Evolutionary conservation across 108 stramenopile genomes (phyloP), one percentile per base, ranked within the genome.

Genomic region (Aureococcus anophagefferens): DNA sequence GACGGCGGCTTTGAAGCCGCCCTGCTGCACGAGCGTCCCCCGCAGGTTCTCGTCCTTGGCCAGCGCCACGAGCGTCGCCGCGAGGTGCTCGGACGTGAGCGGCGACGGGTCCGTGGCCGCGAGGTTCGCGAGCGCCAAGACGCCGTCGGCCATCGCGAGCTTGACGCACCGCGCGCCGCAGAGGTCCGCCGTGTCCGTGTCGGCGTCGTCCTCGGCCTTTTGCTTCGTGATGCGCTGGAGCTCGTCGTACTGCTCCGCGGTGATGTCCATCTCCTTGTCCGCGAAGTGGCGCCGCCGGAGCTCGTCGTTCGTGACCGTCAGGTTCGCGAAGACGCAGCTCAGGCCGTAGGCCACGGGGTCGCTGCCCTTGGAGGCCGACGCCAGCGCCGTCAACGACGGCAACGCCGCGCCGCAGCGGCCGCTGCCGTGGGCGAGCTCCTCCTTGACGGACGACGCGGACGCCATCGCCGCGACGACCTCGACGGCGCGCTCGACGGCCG

Each of bases 181-280:
- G 11, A 74, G 35, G 13, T 68, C 73, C 13, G 16, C 9, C 14
- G 46, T 74, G 32, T 74, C 73, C 9, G 3, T 7, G 35, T 74
- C 73, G 13, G 33, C 66, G 65, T 74, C 73, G 0, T 74, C 66
- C 25, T 67, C 21, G 21, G 15, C 62, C 66, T 74, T 65, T 45
- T 74, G 73, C 69, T 91, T 91, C 36, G 86, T 87, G 79, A 94
- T 74, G 32, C 74, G 63, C 76, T 93, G 89, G 16, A 98, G 77
- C 81, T 98, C 88, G 76, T 96, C 93, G 76, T 95, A 98, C 80
- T 98, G 93, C 72, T 98, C 97, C 79, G 87, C 83, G 29, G 93
- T 91, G 14, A 95, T 87, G 21, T 59, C 51, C 51, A 59, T 59
- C 76, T 98, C 94, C 72, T 93, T 94, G 11, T 90, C 93, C 33